These are phyloP conservation scores for Eutrema japonicum DNA, from an alignment of 345 rosid genomes.

Conservation along the genomic window DNA sequence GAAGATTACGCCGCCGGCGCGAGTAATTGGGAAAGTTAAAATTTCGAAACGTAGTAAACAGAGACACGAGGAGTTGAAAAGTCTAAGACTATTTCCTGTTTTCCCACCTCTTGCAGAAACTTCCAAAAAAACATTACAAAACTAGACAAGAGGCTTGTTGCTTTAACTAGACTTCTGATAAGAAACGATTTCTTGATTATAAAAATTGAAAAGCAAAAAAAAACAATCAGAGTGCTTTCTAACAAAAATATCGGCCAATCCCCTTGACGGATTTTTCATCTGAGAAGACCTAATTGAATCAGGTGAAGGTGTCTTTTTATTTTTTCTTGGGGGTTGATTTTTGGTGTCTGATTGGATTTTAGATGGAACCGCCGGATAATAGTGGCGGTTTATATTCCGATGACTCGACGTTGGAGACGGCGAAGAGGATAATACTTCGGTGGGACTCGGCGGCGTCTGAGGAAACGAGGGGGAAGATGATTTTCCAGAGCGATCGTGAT, in stretches of 20 bases:
- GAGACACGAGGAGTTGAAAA: slow-evolving; percentile 27
- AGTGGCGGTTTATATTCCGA: slow-evolving; percentile 28
- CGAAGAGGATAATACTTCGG: slow-evolving; percentile 75
- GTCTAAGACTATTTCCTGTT: slow-evolving; percentile 18
- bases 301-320: not conserved
- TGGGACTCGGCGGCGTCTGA: slow-evolving; percentile 90
- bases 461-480: slow-evolving; percentile 80
- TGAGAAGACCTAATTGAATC: slow-evolving; percentile 12
- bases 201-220: not conserved
- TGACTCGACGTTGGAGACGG: slow-evolving; percentile 52
- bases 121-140: slow-evolving; percentile 29
- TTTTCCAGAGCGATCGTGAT: slow-evolving; percentile 74
- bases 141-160: slow-evolving; percentile 30
- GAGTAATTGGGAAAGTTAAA: slow-evolving; percentile 5
- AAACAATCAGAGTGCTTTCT: not conserved
- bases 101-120: slow-evolving; percentile 35
- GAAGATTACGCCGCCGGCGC: slow-evolving; percentile 26
- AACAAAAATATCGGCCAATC: slow-evolving; percentile 15
- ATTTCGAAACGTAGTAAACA: not conserved
- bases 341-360: slow-evolving; percentile 6
- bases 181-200: slow-evolving; percentile 15
- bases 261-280: slow-evolving; percentile 1
- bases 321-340: not conserved
- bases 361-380: slow-evolving; percentile 39
- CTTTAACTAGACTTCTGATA: slow-evolving; percentile 38